Evolutionary conservation across 1,284 basidiomycete species (phyloP).

Genomic region (Earliella scabrosa): DNA sequence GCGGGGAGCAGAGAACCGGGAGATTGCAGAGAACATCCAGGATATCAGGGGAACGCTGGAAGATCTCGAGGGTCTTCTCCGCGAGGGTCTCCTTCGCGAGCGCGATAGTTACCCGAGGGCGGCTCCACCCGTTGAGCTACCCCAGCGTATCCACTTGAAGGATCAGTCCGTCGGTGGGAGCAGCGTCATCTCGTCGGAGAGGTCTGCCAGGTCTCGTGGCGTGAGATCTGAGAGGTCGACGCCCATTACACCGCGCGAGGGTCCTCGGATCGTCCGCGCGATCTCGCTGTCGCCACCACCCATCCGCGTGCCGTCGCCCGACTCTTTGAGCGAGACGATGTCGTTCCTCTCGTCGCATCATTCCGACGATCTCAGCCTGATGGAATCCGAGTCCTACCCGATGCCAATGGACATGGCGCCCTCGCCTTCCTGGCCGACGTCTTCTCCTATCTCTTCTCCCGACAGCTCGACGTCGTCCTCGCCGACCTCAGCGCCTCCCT

Average conservation of each 20-base stretch:
- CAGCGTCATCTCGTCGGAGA: constrained; percentile 28
- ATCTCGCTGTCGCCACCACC: constrained; percentile 48
- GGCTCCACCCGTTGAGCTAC: too few relatives aligned
- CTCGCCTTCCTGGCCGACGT: constrained; percentile 36
- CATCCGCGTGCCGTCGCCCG: constrained; percentile 44
- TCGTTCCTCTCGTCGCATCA: constrained; percentile 78
- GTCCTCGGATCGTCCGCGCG: constrained; percentile 24
- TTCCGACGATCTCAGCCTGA: constrained; percentile 65
- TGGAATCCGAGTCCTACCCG: constrained; percentile 44
- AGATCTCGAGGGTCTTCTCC: constrained; percentile 53
- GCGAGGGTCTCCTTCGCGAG: constrained; percentile 23
- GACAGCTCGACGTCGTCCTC: constrained; percentile 34
- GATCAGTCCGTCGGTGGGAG: constrained; percentile 48
- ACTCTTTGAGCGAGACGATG: constrained; percentile 51
- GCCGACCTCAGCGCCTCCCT: constrained; percentile 25
- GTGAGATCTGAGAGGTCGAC: constrained; percentile 32
- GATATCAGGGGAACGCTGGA: constrained; percentile 65
- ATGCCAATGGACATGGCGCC: constrained; percentile 23
- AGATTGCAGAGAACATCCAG: constrained; percentile 62
- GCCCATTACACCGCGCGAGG: constrained; percentile 14
- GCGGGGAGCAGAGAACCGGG: constrained; percentile 62
- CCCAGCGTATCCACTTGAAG: constrained; percentile 40
- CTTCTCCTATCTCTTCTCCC: constrained; percentile 39
- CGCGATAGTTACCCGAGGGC: too few relatives aligned
- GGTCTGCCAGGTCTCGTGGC: constrained; percentile 6